Evolutionary conservation across 78 protist species (phyloP).

Genomic region (Dictyostelium firmibasis): DNA sequence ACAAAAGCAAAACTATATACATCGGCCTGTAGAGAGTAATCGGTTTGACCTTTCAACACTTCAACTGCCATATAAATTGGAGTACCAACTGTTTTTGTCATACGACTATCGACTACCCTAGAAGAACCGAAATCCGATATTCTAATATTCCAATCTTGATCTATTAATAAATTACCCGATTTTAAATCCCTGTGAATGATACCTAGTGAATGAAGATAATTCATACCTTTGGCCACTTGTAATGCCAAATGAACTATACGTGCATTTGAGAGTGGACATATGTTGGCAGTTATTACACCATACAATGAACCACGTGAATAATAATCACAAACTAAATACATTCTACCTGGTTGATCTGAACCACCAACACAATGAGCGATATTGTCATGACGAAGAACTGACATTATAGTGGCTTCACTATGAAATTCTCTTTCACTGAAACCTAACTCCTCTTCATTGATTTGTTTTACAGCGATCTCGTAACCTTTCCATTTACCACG

Average conservation of each 20-base stretch:
- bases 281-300: conserved; percentile 14
- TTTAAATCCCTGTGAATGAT: conserved; percentile 79
- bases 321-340: conserved; percentile 47
- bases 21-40: conserved; percentile 50
- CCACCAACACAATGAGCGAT: conserved; percentile 66
- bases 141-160: conserved; percentile 56
- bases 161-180: conserved; percentile 48
- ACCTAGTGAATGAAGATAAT: conserved; percentile 65
- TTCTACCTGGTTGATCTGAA: neutral
- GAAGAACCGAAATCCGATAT: conserved; percentile 50
- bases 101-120: conserved; percentile 16
- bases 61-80: conserved; percentile 71
- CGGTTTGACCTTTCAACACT: conserved; percentile 11
- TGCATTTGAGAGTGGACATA: conserved; percentile 32
- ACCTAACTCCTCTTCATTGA: conserved; percentile 31
- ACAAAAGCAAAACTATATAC: conserved; percentile 50
- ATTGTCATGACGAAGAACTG: conserved; percentile 20
- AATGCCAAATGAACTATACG: conserved; percentile 49
- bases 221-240: conserved; percentile 50
- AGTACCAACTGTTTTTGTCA: conserved; percentile 65
- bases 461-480: conserved; percentile 20
- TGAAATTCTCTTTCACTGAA: conserved; percentile 56
- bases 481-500: conserved; percentile 36
- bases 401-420: conserved; percentile 39
- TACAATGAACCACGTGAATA: conserved; percentile 19